Evolutionary conservation across 495 filamentous ascomycete genomes (phyloP), one percentile per base, ranked within the genome.

Genomic region (Penicillium nucicola): DNA sequence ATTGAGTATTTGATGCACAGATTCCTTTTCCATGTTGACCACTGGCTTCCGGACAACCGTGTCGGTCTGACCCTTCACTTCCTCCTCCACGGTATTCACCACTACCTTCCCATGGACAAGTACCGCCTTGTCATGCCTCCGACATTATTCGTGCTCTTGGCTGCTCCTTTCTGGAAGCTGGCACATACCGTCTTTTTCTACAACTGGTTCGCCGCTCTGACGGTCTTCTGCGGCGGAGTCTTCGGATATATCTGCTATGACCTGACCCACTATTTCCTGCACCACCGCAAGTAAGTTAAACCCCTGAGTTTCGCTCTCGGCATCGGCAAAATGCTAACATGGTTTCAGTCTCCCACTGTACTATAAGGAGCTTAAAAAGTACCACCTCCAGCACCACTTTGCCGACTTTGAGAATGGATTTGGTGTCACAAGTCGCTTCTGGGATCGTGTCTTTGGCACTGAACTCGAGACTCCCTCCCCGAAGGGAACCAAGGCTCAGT

Each of bases 21-120:
- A 45, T 96, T 85, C 67, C 72, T 99, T 49, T 99, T 99, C 71
- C 95, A 99, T 66, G 72, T 97, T 45, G 95, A 97, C 61, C 70
- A 83, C 87, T 88, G 79, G 61, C 85, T 99, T 33, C 95, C 95
- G 1, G 89, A 99, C 62, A 95, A 97, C 66, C 79, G 89, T 31
- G 87, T 92, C n/a, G 85, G 82, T 48, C 76, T 97, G 52, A 96
- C 90, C 3, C 57, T 85, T 3, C 95, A 99, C 61, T 99, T 99
- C 74, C 69, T 96, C 23, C 86, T 99, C 32, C 95, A 99, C 60
- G 95, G 95, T 36, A 88, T 99, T 56, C 95, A 99, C 62, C 95
- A 99, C 70, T 99, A 96, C 62, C 79, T 99, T 36, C 95, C 95
- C 9, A 97, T 99, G 95, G 95, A 99, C 77, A 90, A 86, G 50